These are phyloP conservation scores for bread wheat (Triticum aestivum) DNA, from an alignment of 176 grass and related monocot species.

Conservation along the genomic window IWGSC_CS_RefSeq_v2.1 NC_057807.1:54110880-54111379, in stretches of 20 bases:
- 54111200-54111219: not conserved
- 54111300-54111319: not conserved
- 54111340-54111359: constrained; percentile 64
- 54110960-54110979: not conserved
- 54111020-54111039: no score
- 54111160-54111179: not conserved
- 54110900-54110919: no score
- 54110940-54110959: no score
- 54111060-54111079: not conserved
- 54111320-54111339: constrained; percentile 35
- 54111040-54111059: not conserved
- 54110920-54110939: no score
- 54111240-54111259: not conserved
- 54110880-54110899: not conserved
- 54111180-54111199: not conserved
- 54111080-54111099: not conserved
- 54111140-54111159: not conserved
- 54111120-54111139: not conserved
- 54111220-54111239: constrained; percentile 1
- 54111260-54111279: not conserved
- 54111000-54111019: no score
- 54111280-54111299: not conserved
- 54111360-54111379: constrained; percentile 67
- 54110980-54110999: no score
- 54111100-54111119: not conserved